Base-by-base conservation (phyloP, 1,284 basidiomycete genomes). In the Calocybe gambosa region DNA sequence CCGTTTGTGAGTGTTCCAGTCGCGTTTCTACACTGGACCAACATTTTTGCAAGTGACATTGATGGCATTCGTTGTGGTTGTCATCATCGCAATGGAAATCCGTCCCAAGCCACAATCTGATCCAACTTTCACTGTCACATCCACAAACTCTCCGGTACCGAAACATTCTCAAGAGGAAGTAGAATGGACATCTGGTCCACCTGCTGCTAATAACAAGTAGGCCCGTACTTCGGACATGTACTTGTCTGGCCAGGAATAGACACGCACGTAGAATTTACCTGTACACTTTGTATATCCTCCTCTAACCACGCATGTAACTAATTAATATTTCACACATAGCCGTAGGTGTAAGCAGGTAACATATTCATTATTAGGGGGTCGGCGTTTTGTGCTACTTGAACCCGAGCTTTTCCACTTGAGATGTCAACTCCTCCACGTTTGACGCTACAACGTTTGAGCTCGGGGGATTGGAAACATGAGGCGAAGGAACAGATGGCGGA, bases 51-150 rank as follows among this genome's bases (percentile, higher is more conserved):
- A 51, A 86, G 84, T 74, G 37, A 77, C 83, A 9, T 69, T 91
- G 26, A 67, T 73, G 19, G 76, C 71, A 3, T 85, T 90, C 52
- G 70, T 85, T 15, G 42, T 87, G 16, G 68, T 81, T 49, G 82
- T 86, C 47, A 70, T 90, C 47, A 51, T 85, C 28, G 68, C 69
- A 31, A 81, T 87, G 78, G 88, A 90, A 58, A 56, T 88, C 18
- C 73, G 74, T 18, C 67, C 74, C 29, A 70, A 66, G 49, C 55
- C 69, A 16, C 65, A 64, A 33, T 25, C 62, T 64, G 13, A 31
- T 39, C 9, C 44, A 39, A 8, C 29, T 49, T 38, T 21, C 31
- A 34, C 21, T 45, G 46, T 53, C 28, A 15, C 50, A 50, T 26
- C 53, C 54, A 15, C 43, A 54, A 29, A 55, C 35, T 20, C 51